A percentile compares a stretch with the other conserved stretches of the same genome.
These are phyloP conservation scores for Marchantia polymorpha DNA, from an alignment of 225 moss, liverwort and hornwort species.

Conservation along the genomic window DNA sequence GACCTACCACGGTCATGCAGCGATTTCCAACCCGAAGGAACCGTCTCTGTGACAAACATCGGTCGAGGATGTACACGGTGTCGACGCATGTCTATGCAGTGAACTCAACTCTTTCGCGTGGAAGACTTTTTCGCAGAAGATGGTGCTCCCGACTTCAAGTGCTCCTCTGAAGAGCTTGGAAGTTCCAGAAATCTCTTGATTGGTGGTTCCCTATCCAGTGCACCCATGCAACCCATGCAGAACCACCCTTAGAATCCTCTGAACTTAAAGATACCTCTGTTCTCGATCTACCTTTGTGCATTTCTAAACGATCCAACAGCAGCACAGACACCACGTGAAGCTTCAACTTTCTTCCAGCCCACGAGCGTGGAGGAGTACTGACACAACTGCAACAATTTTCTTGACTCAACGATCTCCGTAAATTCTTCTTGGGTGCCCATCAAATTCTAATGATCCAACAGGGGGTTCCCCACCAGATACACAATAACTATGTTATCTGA, in stretches of 20 bases:
- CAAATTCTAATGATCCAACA: background rate
- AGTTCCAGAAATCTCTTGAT: conserved; percentile 45
- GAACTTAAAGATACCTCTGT: background rate
- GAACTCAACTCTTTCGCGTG: conserved; percentile 30
- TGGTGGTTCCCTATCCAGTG: conserved; percentile 31
- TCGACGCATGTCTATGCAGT: background rate
- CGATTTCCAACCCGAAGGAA: no score
- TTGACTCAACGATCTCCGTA: background rate
- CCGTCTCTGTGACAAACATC: no score
- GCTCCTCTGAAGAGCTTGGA: conserved; percentile 40
- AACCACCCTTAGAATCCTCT: background rate
- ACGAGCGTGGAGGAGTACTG: no score
- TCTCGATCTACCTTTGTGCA: background rate
- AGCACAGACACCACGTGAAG: background rate
- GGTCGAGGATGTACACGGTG: background rate
- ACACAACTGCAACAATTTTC: background rate
- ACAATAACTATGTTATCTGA: background rate
- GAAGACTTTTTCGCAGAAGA: conserved; percentile 33
- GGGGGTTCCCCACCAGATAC: background rate
- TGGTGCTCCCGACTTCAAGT: conserved; percentile 31
- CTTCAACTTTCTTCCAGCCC: background rate
- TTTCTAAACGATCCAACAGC: background rate
- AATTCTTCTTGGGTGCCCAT: background rate
- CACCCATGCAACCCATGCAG: background rate
- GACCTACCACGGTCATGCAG: no score